phyloP scores from a whole-genome alignment of 1,284 basidiomycete genomes.

The Apiotrichum porosum region DNA sequence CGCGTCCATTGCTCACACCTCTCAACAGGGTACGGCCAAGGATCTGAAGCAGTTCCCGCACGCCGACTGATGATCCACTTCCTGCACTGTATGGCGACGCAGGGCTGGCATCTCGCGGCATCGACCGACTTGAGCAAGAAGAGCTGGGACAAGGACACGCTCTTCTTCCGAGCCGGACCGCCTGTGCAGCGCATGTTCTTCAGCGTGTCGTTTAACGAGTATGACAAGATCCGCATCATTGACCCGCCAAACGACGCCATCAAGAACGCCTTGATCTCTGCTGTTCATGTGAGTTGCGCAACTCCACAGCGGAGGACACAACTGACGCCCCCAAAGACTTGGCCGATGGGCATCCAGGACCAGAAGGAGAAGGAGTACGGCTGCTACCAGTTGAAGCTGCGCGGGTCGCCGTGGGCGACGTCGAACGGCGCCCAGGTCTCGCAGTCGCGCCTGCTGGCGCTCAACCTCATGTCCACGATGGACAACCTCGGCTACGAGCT shows the following conservation, averaged over 20 bases:
- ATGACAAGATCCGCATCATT: constrained; percentile 43
- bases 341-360: constrained; percentile 36
- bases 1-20: not conserved
- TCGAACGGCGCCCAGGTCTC: constrained; percentile 26
- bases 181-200: constrained; percentile 32
- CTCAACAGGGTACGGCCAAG: constrained; percentile 33
- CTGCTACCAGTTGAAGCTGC: constrained; percentile 37
- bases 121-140: constrained; percentile 36
- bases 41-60: constrained; percentile 28
- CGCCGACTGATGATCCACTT: constrained; percentile 37
- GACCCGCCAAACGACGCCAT: constrained; percentile 31
- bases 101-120: constrained; percentile 36
- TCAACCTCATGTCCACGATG: constrained; percentile 30
- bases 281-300: constrained; percentile 26
- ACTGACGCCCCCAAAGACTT: no score
- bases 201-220: constrained; percentile 36
- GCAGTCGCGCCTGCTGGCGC: constrained; percentile 22
- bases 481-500: constrained; percentile 38
- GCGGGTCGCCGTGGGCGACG: constrained; percentile 36
- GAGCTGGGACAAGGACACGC: constrained; percentile 34
- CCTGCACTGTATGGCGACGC: constrained; percentile 20
- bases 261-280: constrained; percentile 26
- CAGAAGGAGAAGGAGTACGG: constrained; percentile 30
- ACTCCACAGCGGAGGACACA: no score
- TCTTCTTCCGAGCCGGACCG: constrained; percentile 34